Percentiles rank a stretch among this genome's conserved stretches.
Conservation (phyloP, 2,329 filamentous ascomycete species). For the Cercospora nicotianae region DNA sequence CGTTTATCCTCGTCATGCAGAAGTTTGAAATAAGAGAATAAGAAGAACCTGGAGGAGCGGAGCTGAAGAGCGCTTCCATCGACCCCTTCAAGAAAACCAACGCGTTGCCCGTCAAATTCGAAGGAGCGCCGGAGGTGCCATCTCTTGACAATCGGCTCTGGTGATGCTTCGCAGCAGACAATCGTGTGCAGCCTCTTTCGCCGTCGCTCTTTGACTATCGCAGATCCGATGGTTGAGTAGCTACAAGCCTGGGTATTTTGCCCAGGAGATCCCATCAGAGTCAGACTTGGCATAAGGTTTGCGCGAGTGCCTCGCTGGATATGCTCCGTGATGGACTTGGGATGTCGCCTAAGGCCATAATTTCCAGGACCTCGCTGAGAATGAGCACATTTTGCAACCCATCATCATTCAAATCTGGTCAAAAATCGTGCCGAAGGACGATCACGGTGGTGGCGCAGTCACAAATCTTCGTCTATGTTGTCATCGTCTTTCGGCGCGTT, state of each 20-base stretch:
- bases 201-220: not conserved
- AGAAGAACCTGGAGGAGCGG: not conserved
- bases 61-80: not conserved
- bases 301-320: not conserved
- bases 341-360: not conserved
- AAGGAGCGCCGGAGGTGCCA: not conserved
- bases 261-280: not conserved
- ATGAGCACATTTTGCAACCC: not conserved
- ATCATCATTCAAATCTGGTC: conserved; percentile 9
- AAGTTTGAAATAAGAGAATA: not conserved
- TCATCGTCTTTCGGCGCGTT: conserved; percentile 38
- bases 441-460: conserved; percentile 26
- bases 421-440: not conserved
- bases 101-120: not conserved
- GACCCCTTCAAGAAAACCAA: not conserved
- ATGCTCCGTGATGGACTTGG: not conserved
- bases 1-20: not conserved
- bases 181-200: not conserved
- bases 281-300: not conserved
- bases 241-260: too few species aligned
- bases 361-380: not conserved
- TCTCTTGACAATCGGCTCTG: not conserved
- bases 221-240: not conserved
- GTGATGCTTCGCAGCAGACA: not conserved
- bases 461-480: conserved; percentile 48